Evolutionary conservation across 169 alveolate genomes (phyloP).

Genomic region (Sarcocystis neurona): DNA sequence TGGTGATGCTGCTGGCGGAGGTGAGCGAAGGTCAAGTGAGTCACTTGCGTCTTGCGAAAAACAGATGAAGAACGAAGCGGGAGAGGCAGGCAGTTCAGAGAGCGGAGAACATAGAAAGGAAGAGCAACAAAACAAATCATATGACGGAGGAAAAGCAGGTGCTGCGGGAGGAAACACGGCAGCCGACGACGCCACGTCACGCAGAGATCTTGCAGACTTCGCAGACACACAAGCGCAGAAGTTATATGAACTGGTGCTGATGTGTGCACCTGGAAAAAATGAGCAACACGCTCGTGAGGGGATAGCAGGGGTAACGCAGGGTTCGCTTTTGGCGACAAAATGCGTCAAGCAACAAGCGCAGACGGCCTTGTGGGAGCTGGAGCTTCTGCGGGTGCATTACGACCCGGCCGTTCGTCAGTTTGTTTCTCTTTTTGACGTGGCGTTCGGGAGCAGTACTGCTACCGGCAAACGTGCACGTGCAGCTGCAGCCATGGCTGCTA

Average conservation of each 20-base stretch:
- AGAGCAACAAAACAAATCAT: too few relatives aligned
- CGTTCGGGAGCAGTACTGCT: too few relatives aligned
- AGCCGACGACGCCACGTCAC: not conserved
- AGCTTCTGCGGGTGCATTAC: conserved; percentile 16
- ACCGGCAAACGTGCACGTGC: too few relatives aligned
- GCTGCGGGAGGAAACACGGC: not conserved
- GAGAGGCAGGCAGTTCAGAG: too few relatives aligned
- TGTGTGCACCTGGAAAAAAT: not conserved
- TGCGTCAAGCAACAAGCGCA: conserved; percentile 33
- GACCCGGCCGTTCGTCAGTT: conserved; percentile 29
- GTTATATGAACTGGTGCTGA: too few relatives aligned
- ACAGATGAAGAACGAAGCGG: too few relatives aligned
- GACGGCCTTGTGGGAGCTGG: conserved; percentile 59
- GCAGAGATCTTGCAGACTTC: not conserved
- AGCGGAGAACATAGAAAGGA: too few relatives aligned
- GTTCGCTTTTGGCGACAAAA: not conserved
- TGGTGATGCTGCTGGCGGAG: not conserved
- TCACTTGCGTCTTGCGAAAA: too few relatives aligned
- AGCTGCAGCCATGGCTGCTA: not conserved
- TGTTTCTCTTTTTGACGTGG: too few relatives aligned
- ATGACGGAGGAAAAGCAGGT: too few relatives aligned
- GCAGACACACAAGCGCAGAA: too few relatives aligned
- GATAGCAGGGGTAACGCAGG: not conserved
- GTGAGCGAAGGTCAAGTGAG: too few relatives aligned
- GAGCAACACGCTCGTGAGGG: not conserved